These are phyloP conservation scores for Leccinum cinnamomeum DNA, from an alignment of 1,284 basidiomycete species.

Conservation along the genomic window DNA sequence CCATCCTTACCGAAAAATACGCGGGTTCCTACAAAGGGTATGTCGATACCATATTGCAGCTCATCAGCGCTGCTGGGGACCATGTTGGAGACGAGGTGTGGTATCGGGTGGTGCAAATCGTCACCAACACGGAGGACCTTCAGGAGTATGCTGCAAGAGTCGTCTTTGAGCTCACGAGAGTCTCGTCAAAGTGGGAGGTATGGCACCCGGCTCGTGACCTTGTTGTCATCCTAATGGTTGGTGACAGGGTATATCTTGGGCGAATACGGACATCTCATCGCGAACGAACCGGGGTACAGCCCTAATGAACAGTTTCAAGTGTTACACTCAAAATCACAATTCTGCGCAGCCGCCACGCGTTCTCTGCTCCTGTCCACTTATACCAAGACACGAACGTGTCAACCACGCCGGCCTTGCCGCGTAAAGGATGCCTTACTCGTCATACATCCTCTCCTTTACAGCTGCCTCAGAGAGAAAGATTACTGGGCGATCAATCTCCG, in stretches of 20 bases:
- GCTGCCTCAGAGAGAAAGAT: slow-evolving; percentile 40
- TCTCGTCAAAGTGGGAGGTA: slow-evolving; percentile 94
- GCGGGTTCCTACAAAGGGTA: slow-evolving; percentile 96
- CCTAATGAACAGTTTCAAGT: slow-evolving; percentile 95
- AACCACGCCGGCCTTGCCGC: no score
- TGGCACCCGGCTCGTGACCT: slow-evolving; percentile 19
- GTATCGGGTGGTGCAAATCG: slow-evolving; percentile 98
- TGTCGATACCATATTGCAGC: slow-evolving; percentile 92
- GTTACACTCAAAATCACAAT: slow-evolving; percentile 93
- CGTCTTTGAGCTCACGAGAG: slow-evolving; percentile 96
- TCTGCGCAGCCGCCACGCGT: slow-evolving; percentile 90
- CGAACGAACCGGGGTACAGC: slow-evolving; percentile 90
- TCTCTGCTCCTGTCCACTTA: slow-evolving; percentile 49
- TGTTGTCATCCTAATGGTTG: slow-evolving; percentile 15
- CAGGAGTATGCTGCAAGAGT: slow-evolving; percentile 94
- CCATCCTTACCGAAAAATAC: slow-evolving; percentile 97
- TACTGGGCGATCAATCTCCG: slow-evolving; percentile 41
- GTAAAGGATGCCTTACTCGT: no score
- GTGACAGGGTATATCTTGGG: slow-evolving; percentile 88
- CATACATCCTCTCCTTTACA: slow-evolving; percentile 18
- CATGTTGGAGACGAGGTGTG: slow-evolving; percentile 99
- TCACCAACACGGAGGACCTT: slow-evolving; percentile 97
- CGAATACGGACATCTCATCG: slow-evolving; percentile 96
- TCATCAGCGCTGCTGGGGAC: slow-evolving; percentile 96
- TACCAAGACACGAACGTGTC: slow-evolving; percentile 19